These are phyloP conservation scores for Glaciozyma antarctica DNA, from an alignment of 768 basidiomycete genomes.

Conservation along the genomic window DNA sequence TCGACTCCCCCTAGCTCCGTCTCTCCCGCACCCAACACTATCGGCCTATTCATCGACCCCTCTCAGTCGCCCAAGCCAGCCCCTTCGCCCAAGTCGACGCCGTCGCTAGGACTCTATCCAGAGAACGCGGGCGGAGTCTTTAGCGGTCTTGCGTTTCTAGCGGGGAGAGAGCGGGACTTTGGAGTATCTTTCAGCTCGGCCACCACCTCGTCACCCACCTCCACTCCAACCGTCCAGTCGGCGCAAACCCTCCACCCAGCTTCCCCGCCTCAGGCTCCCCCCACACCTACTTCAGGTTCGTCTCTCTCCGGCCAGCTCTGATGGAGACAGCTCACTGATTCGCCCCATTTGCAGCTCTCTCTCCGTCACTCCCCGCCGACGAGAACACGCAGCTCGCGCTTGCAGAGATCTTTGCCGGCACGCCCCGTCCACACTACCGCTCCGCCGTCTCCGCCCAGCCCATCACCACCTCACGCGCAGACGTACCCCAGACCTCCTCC, in stretches of 20 bases:
- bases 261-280: neutral
- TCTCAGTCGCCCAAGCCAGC: neutral
- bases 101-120: slow-evolving; percentile 1
- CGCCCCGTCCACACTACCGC: slow-evolving; percentile 26
- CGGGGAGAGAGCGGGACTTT: neutral
- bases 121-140: slow-evolving; percentile 1
- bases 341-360: neutral
- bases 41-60: neutral
- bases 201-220: neutral
- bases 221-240: neutral
- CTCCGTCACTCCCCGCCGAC: neutral
- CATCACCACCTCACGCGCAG: neutral
- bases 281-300: neutral
- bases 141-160: neutral
- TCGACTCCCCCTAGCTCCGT: slow-evolving; percentile 10
- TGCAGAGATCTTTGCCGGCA: slow-evolving; percentile 29
- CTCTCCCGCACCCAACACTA: neutral
- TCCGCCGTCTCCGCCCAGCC: neutral
- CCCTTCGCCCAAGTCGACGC: neutral
- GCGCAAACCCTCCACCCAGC: neutral
- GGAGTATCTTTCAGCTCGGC: neutral
- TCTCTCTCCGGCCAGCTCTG: neutral
- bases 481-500: slow-evolving; percentile 4
- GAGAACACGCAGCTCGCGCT: slow-evolving; percentile 16
- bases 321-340: neutral